Evolutionary conservation across 768 basidiomycete species (phyloP).

Genomic region (Tylopilus sp.): DNA sequence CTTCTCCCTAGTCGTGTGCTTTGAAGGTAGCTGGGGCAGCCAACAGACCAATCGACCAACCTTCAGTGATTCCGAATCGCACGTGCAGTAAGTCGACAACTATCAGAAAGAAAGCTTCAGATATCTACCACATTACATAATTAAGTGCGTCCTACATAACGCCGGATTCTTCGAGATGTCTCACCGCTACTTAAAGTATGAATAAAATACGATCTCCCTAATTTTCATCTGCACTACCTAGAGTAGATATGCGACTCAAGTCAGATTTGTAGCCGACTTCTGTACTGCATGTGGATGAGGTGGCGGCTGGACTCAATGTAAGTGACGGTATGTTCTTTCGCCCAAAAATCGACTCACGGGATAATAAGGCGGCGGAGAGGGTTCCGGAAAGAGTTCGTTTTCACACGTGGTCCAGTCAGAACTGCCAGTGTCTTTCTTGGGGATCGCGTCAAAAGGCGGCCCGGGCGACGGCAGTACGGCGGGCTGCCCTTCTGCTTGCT

Average conservation of each 20-base stretch:
- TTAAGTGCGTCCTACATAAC: too few relatives aligned
- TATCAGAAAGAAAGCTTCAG: too few relatives aligned
- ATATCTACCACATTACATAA: too few relatives aligned
- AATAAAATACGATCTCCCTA: too few relatives aligned
- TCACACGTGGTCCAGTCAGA: not conserved
- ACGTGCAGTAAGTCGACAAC: too few relatives aligned
- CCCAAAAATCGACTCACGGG: not conserved
- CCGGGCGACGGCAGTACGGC: not conserved
- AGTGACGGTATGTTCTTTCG: not conserved
- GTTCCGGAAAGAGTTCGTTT: not conserved
- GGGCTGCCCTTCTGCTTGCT: not conserved
- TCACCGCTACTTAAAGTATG: too few relatives aligned
- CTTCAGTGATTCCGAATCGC: too few relatives aligned
- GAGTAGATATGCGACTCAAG: not conserved
- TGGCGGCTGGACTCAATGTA: not conserved
- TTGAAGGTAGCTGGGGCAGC: too few relatives aligned
- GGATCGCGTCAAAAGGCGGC: not conserved
- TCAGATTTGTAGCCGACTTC: not conserved
- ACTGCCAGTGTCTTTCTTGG: not conserved
- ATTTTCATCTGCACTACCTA: too few relatives aligned
- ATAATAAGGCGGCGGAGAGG: conserved; percentile 7
- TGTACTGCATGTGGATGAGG: not conserved
- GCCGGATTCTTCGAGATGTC: too few relatives aligned
- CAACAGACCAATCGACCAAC: too few relatives aligned
- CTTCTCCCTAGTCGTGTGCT: too few relatives aligned